These are phyloP conservation scores for Tetrapisispora fleetii DNA, from an alignment of 805 yeast genomes.

Conservation along the genomic window DNA sequence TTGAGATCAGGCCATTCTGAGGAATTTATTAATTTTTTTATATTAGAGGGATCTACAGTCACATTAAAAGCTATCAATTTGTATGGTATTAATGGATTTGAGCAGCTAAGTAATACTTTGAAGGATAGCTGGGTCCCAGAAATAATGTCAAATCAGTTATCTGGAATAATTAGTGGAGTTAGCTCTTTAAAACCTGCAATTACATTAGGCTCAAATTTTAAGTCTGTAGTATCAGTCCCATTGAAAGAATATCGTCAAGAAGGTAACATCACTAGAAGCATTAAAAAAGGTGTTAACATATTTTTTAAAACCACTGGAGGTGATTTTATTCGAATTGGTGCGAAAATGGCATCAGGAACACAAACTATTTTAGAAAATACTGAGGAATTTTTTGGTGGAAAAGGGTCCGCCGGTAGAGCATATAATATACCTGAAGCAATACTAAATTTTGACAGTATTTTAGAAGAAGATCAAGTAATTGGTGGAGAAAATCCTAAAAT, in stretches of 20 bases:
- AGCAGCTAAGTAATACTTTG: constrained; percentile 44
- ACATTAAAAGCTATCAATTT: constrained; percentile 49
- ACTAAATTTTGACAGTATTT: constrained; percentile 17
- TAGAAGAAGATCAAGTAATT: constrained; percentile 29
- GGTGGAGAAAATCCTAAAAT: constrained; percentile 29
- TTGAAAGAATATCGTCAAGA: constrained; percentile 64
- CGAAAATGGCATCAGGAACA: constrained; percentile 78
- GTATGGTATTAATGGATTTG: constrained; percentile 71
- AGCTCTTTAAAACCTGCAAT: constrained; percentile 73
- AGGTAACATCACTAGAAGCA: constrained; percentile 55
- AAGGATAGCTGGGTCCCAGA: constrained; percentile 83
- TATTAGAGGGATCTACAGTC: constrained; percentile 76
- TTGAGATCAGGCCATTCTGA: constrained; percentile 73
- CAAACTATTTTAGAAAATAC: constrained; percentile 72
- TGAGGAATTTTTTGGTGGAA: constrained; percentile 71
- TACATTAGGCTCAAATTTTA: constrained; percentile 68
- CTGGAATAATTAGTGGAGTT: constrained; percentile 73
- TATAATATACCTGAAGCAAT: constrained; percentile 8
- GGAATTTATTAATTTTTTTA: constrained; percentile 82
- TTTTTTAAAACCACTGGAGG: constrained; percentile 73
- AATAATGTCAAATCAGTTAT: constrained; percentile 68
- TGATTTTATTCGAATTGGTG: constrained; percentile 74
- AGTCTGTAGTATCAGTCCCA: constrained; percentile 64
- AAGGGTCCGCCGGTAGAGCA: constrained; percentile 44
- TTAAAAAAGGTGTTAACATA: constrained; percentile 64